Percentiles rank a stretch among this genome's conserved stretches.
Conservation (phyloP, 208 protist genomes). For the Leptomonas seymouri region DNA sequence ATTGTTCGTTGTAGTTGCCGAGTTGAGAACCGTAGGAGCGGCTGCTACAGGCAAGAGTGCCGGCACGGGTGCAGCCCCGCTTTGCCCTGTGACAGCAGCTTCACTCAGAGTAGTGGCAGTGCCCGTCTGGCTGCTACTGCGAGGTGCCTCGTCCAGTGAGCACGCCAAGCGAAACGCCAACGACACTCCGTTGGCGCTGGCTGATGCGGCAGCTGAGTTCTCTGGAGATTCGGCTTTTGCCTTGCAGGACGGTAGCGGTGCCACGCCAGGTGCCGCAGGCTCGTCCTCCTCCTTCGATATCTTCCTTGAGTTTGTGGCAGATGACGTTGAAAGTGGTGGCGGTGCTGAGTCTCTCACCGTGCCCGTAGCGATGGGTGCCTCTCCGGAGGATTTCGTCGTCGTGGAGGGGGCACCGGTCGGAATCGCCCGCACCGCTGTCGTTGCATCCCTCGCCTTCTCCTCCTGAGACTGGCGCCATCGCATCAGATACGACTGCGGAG, state of each 20-base stretch:
- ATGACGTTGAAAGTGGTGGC: neutral
- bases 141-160: slow-evolving; percentile 6
- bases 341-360: neutral
- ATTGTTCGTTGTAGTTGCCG: no score
- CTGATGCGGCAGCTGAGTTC: neutral
- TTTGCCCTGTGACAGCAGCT: neutral
- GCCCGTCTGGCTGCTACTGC: neutral
- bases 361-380: neutral
- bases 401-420: neutral
- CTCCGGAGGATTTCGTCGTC: neutral
- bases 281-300: neutral
- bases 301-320: neutral
- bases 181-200: neutral
- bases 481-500: slow-evolving; percentile 22
- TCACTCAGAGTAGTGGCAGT: neutral
- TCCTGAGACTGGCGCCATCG: slow-evolving; percentile 29
- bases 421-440: neutral
- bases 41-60: neutral
- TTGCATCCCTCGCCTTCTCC: neutral
- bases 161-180: neutral
- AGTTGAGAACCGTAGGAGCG: neutral
- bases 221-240: neutral
- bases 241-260: neutral
- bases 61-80: neutral
- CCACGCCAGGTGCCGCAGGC: neutral